phyloP scores from a whole-genome alignment of 108 stramenopile species.

The Conticribra guillardii region DNA sequence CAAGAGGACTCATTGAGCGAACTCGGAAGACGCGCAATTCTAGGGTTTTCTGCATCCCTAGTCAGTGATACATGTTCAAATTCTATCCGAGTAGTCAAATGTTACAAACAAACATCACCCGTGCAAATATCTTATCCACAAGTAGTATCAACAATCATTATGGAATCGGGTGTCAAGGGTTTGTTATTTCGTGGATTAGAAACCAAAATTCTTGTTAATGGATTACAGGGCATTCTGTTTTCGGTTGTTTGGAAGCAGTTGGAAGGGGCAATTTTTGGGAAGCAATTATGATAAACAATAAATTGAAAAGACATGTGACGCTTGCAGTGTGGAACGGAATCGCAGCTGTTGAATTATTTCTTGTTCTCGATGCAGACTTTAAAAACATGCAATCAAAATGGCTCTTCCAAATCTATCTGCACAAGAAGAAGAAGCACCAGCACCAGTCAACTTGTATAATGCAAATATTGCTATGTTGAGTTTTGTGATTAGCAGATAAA shows the following conservation, averaged over 20 bases:
- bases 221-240: constrained; percentile 96
- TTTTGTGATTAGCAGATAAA: too few species aligned
- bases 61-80: constrained; percentile 96
- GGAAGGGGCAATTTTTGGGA: constrained; percentile 84
- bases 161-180: constrained; percentile 89
- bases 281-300: constrained; percentile 27
- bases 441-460: too few species aligned
- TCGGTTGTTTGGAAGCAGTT: constrained; percentile 98
- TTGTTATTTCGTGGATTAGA: constrained; percentile 97
- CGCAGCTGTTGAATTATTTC: too few species aligned
- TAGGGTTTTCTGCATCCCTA: constrained; percentile 94
- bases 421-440: too few species aligned
- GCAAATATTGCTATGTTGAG: too few species aligned
- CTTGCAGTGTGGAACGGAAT: too few species aligned
- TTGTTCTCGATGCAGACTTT: too few species aligned
- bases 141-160: constrained; percentile 86
- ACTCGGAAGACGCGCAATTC: constrained; percentile 91
- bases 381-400: too few species aligned
- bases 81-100: constrained; percentile 98
- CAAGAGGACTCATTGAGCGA: constrained; percentile 83
- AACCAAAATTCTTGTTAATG: constrained; percentile 98
- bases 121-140: constrained; percentile 89
- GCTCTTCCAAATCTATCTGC: too few species aligned
- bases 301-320: too few species aligned
- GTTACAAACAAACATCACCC: constrained; percentile 95